Percentiles rank a stretch among this genome's conserved stretches.
These are phyloP conservation scores for Trichosporon ovoides DNA, from an alignment of 1,284 basidiomycete genomes.

Conservation along the genomic window DNA sequence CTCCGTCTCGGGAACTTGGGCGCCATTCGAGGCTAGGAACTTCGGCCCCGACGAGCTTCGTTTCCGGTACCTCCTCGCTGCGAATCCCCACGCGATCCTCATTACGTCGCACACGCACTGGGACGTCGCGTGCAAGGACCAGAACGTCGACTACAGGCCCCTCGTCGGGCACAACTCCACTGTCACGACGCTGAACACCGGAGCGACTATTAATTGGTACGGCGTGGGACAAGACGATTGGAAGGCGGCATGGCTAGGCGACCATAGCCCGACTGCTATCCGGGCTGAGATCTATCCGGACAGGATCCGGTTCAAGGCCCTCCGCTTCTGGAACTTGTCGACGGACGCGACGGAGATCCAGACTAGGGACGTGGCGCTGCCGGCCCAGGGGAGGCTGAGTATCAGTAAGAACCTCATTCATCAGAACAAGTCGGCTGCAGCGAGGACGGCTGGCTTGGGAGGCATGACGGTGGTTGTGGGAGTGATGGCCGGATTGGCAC, in stretches of 20 bases:
- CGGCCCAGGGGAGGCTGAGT: not conserved
- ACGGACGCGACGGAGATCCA: not conserved
- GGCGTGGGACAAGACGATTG: not conserved
- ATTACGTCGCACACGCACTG: conserved; percentile 7
- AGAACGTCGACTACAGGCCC: conserved; percentile 1
- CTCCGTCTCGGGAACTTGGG: conserved; percentile 1
- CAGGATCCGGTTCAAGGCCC: not conserved
- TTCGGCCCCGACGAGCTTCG: not conserved
- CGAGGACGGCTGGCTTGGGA: too few relatives aligned
- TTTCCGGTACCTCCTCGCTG: conserved; percentile 1
- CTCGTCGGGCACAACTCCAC: not conserved
- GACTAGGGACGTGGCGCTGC: not conserved
- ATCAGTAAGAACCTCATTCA: not conserved
- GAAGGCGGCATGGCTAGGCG: not conserved
- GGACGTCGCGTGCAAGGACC: conserved; percentile 3
- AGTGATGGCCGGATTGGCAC: too few relatives aligned
- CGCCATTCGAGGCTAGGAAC: not conserved
- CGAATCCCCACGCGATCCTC: conserved; percentile 4
- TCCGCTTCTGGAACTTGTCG: not conserved
- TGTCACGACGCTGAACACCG: conserved; percentile 5
- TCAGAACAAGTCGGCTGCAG: not conserved
- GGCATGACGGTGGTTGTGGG: too few relatives aligned
- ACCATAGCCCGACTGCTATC: not conserved
- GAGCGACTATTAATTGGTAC: not conserved
- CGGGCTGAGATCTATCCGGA: conserved; percentile 1